Evolutionary conservation across 129 eudicot species (phyloP), one percentile per base, ranked within the genome.

Genomic region (Erigeron canadensis): DNA sequence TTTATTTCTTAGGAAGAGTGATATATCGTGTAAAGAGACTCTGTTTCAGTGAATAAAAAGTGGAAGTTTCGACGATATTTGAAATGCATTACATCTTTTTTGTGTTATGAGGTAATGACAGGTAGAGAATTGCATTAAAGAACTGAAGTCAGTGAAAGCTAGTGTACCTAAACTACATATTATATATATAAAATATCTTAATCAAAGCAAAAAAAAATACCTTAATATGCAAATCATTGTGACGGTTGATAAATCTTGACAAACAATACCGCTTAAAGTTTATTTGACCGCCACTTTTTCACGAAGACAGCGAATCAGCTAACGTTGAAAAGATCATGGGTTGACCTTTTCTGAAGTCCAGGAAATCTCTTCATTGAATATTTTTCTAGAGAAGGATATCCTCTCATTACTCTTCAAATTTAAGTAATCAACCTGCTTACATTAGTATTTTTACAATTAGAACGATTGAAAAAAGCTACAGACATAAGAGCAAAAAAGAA

Each of bases 391-490:
- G 75, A 82, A 94, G 45, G 71, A 57, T 45, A 80, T 70, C 73
- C 95, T 89, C 77, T 86, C 85, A 55, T 90, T 85, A 46, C 81
- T 84, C 86, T 90, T 94, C 82, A 94, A 73, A 77, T 89, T 94
- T 77, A 94, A 61, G 84, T 90, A 94, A 75, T 94, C 98, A 74
- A 94, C 97, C 98, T 93, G 86, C 17, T 43, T 53, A 65, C 44
- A 22, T 69, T 4, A 45, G 2, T 78, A 38, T 10, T 37, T 37
- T 7, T 23, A 70, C 10, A 79, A n/a, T 22, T 41, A 40, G 16
- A 38, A 63, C 48, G 39, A 61, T 15, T 51, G 43, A 10, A 17
- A 48, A 60, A 10, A 46, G 70, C 15, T 5, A 47, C n/a, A 60
- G 45, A 67, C 23, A 71, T 38, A 39, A 58, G 41, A 41, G 7